Evolutionary conservation across 2,329 filamentous ascomycete species (phyloP).

Genomic region (Ceratocystis eucalypticola): DNA sequence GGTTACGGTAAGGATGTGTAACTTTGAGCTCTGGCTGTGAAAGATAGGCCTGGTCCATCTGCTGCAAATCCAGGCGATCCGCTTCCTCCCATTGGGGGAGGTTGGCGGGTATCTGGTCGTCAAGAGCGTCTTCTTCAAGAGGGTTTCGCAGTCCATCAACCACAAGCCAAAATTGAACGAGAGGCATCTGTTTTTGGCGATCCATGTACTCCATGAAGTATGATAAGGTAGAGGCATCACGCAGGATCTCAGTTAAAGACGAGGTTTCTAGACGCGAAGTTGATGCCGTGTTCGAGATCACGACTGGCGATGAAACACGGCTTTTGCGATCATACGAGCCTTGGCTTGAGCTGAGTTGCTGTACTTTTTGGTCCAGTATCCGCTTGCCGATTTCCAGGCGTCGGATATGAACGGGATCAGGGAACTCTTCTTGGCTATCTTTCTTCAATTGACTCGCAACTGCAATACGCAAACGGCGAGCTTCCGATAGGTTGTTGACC

Average conservation of each 20-base stretch:
- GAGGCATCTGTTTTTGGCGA: slow-evolving; percentile 66
- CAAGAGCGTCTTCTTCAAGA: slow-evolving; percentile 59
- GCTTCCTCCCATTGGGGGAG: slow-evolving; percentile 64
- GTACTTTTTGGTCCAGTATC: slow-evolving; percentile 78
- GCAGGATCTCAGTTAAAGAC: slow-evolving; percentile 70
- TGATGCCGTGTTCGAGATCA: slow-evolving; percentile 25
- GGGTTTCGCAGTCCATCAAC: slow-evolving; percentile 94
- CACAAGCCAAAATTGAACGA: slow-evolving; percentile 97
- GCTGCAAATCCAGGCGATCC: slow-evolving; percentile 73
- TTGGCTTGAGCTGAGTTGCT: slow-evolving; percentile 40
- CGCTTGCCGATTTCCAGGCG: slow-evolving; percentile 85
- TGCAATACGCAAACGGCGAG: slow-evolving; percentile 80
- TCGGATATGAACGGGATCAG: slow-evolving; percentile 76
- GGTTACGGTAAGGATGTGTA: slow-evolving; percentile 50
- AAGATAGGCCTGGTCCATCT: slow-evolving; percentile 85
- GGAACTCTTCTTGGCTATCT: slow-evolving; percentile 62
- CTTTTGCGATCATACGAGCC: slow-evolving; percentile 15
- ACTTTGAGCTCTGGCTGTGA: slow-evolving; percentile 70
- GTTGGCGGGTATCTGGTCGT: slow-evolving; percentile 44
- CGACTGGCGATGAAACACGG: slow-evolving; percentile 20
- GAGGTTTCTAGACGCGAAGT: slow-evolving; percentile 60
- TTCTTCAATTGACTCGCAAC: slow-evolving; percentile 82
- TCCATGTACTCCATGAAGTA: slow-evolving; percentile 99
- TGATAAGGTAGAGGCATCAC: slow-evolving; percentile 78
- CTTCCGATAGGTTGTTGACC: slow-evolving; percentile 83